Percentiles rank a stretch among this genome's conserved stretches.
These are phyloP conservation scores for Gossypium sturtianum DNA, from an alignment of 345 rosid species.

Conservation along the genomic window DNA sequence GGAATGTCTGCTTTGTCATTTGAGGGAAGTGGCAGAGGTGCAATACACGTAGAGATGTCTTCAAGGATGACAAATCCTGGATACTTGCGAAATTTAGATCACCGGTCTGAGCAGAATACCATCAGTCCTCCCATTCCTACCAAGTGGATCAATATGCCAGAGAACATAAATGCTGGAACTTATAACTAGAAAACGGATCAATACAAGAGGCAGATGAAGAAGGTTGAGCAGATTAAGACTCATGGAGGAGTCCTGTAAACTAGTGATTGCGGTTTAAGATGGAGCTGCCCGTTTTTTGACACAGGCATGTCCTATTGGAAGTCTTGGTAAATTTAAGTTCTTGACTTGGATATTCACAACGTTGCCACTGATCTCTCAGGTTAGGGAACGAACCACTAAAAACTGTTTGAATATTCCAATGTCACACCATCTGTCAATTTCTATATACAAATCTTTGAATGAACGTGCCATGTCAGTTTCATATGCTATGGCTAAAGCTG, in stretches of 20 bases:
- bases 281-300: constrained; percentile 4
- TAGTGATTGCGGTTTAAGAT: background rate
- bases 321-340: background rate
- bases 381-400: background rate
- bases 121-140: constrained; percentile 45
- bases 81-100: constrained; percentile 16
- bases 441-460: background rate
- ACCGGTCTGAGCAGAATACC: constrained; percentile 34
- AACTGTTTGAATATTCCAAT: background rate
- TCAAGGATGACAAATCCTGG: constrained; percentile 32
- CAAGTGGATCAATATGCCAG: constrained; percentile 49
- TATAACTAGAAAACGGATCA: constrained; percentile 30
- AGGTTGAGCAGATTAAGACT: constrained; percentile 51
- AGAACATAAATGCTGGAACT: constrained; percentile 27
- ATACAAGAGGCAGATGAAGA: constrained; percentile 48
- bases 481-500: background rate
- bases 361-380: background rate
- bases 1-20: constrained; percentile 48
- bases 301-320: background rate
- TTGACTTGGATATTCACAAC: background rate
- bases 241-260: constrained; percentile 23
- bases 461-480: background rate
- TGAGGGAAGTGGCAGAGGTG: constrained; percentile 44
- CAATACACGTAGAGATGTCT: constrained; percentile 15
- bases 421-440: background rate